phyloP scores from a whole-genome alignment of 176 grass and related monocot species.

The Cymbopogon citratus region DNA sequence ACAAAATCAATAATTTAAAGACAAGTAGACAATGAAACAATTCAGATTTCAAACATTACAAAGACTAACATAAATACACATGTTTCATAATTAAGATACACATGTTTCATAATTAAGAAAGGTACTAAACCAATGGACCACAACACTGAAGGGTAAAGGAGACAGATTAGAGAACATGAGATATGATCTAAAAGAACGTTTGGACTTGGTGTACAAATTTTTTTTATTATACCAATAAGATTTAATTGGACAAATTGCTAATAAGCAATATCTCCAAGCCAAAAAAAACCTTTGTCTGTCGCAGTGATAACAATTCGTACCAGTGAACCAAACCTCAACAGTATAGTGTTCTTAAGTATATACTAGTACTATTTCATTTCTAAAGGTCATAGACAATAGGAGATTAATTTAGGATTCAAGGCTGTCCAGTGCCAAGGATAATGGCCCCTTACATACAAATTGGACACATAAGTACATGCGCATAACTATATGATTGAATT shows the following conservation, averaged over 20 bases:
- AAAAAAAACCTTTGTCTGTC: neutral
- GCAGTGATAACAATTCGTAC: neutral
- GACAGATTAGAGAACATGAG: neutral
- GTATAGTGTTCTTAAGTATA: neutral
- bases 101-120: neutral
- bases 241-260: neutral
- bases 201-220: conserved; percentile 7
- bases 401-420: neutral
- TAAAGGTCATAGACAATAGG: neutral
- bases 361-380: neutral
- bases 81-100: neutral
- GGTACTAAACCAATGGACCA: neutral
- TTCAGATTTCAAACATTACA: neutral
- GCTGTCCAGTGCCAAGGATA: neutral
- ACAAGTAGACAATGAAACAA: conserved; percentile 1
- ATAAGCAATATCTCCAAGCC: neutral
- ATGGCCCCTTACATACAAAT: neutral
- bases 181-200: neutral
- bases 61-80: conserved; percentile 13
- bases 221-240: neutral
- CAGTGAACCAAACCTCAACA: neutral
- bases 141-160: neutral
- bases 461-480: neutral
- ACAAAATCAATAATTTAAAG: neutral
- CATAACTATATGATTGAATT: neutral